A percentile compares a stretch with the other conserved stretches of the same genome.
Conservation (phyloP, 257 asterid genomes). For the Nicotiana undulata region DNA sequence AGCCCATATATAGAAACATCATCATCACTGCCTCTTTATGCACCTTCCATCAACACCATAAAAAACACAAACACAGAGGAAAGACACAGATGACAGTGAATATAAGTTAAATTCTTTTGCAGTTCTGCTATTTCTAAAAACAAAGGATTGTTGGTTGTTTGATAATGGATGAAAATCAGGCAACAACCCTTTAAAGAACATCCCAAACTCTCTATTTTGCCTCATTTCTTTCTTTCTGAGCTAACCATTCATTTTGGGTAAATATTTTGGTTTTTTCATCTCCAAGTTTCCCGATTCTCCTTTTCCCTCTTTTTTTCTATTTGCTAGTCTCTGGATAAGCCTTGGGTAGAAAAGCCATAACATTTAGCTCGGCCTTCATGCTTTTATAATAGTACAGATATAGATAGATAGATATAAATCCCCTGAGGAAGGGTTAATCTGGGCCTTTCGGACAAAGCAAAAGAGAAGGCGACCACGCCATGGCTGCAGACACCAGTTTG, state of each 20-base stretch:
- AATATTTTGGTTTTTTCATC: neutral
- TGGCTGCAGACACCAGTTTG: slow-evolving; percentile 14
- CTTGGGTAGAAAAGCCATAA: slow-evolving; percentile 9
- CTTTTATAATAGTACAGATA: too few relatives aligned
- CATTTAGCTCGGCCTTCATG: neutral
- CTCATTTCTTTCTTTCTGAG: slow-evolving; percentile 1
- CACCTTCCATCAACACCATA: too few relatives aligned
- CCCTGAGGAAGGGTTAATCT: too few relatives aligned
- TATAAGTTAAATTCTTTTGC: too few relatives aligned
- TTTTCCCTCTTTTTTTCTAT: neutral
- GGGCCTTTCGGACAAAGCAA: neutral
- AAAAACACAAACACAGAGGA: neutral
- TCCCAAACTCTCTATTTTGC: slow-evolving; percentile 2
- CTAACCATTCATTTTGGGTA: too few relatives aligned
- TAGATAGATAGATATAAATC: too few relatives aligned
- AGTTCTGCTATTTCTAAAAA: neutral
- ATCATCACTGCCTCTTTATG: slow-evolving; percentile 1
- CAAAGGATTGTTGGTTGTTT: slow-evolving; percentile 16
- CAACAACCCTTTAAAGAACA: slow-evolving; percentile 44
- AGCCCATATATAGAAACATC: neutral
- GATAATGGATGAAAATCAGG: slow-evolving; percentile 15
- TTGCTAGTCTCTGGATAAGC: neutral
- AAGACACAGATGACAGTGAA: too few relatives aligned
- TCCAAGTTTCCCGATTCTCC: neutral
- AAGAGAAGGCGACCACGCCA: slow-evolving; percentile 5